Base-by-base conservation (phyloP, 2,329 filamentous ascomycete genomes). In the Paraconiothyrium sp. region DNA sequence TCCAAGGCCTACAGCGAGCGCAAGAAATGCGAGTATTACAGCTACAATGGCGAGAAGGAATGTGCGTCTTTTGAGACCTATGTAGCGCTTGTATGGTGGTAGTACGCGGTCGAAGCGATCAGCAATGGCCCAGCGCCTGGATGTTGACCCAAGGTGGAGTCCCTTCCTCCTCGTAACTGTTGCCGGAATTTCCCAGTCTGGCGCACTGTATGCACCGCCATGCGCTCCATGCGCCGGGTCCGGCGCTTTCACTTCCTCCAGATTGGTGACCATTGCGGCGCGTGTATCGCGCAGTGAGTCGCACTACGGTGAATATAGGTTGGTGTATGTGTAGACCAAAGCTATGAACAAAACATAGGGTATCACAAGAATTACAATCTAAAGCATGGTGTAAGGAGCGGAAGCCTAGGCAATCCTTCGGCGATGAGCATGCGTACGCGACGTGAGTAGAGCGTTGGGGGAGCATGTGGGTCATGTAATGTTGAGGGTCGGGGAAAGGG, bases 1-100 rank as follows among this genome's bases (percentile, higher is more conserved):
- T 50, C 76, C 73, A 10, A 81, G 72, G 8, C 78, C 79, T 54
- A 80, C 77, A 56, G 79, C 71, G 13, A 81, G 67, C 16, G 67
- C 77, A 48, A 56, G 34, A 20, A 56, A 11, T 3, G 37, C 22
- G 10, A 80, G 60, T 8, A 79, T 56, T 6, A 68, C 66, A 14
- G 79, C 52, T 34, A 75, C 48, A 3, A 69, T 46, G 27, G 70
- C 71, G 22, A 63, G 60, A 39, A 80, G 65, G 57, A 80, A 76
- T 11, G 68, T 65, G 20, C 71, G 74, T 35, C 78, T 68, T 43
- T 68, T 73, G 57, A 77, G 67, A 6, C 77, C 74, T 34, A 79
- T 50, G 52, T 79, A 80, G 32, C 65, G 71, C 44, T 68, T 73
- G 44, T 78, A 70, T 8, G 74, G 72, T 11, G 78, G 75, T 11